These are phyloP conservation scores for Sporothrix curviconia DNA, from an alignment of 2,329 filamentous ascomycete species.

Conservation along the genomic window DNA sequence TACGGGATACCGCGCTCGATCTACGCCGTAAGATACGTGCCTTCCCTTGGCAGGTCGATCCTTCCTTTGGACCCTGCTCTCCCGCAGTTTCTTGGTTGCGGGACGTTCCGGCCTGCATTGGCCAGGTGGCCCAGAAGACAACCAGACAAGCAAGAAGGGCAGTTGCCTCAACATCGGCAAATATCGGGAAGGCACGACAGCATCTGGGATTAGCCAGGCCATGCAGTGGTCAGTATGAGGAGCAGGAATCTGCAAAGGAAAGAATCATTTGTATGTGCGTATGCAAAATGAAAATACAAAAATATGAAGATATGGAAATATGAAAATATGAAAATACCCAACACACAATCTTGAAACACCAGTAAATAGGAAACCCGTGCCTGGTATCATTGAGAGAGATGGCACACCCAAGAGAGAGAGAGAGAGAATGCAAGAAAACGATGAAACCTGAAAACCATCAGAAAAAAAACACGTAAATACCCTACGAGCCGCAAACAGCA, in stretches of 20 bases:
- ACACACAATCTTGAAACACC: neutral
- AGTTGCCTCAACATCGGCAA: neutral
- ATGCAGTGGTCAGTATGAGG: no score
- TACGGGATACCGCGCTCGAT: neutral
- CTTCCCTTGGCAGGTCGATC: neutral
- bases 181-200: neutral
- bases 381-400: constrained; percentile 13
- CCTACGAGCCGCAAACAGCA: neutral
- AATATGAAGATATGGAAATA: no score
- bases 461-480: neutral
- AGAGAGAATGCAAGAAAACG: no score
- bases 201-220: no score
- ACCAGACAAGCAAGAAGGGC: neutral
- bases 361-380: neutral
- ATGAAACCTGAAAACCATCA: no score
- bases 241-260: no score
- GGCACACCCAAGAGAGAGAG: neutral
- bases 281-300: neutral
- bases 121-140: neutral
- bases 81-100: neutral
- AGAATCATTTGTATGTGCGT: neutral
- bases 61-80: neutral
- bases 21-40: neutral
- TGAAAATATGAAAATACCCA: neutral
- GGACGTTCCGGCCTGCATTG: constrained; percentile 6